Evolutionary conservation across 2,329 filamentous ascomycete species (phyloP).

Genomic region (Berkeleyomyces basicola): DNA sequence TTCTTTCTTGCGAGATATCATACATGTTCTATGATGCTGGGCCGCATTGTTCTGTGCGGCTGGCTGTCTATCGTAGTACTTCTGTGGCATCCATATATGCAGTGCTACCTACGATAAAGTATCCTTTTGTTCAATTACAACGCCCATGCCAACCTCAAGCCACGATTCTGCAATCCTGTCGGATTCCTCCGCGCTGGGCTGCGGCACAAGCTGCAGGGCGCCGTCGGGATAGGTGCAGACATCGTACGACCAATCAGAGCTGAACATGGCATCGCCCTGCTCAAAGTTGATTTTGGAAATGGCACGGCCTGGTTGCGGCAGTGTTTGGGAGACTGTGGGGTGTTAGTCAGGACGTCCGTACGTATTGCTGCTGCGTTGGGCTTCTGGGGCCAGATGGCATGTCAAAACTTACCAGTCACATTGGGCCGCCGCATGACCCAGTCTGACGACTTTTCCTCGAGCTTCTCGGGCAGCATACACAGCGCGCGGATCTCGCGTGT

Average conservation of each 20-base stretch:
- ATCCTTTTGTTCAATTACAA: constrained; percentile 30
- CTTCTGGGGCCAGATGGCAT: not conserved
- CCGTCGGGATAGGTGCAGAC: constrained; percentile 10
- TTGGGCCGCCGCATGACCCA: constrained; percentile 13
- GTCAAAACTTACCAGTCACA: constrained; percentile 7
- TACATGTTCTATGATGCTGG: constrained; percentile 3
- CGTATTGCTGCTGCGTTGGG: not conserved
- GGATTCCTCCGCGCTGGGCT: not conserved
- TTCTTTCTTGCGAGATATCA: constrained; percentile 19
- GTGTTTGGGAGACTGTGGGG: not conserved
- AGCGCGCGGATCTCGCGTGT: constrained; percentile 9
- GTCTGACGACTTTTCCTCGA: constrained; percentile 10
- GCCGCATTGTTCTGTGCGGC: no score
- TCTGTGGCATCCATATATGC: no score
- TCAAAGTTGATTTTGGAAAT: constrained; percentile 24
- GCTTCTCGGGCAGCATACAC: constrained; percentile 10
- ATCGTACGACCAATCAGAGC: constrained; percentile 17
- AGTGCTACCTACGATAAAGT: no score
- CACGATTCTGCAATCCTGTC: constrained; percentile 22
- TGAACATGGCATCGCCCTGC: constrained; percentile 30
- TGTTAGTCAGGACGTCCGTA: not conserved
- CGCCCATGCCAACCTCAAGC: constrained; percentile 39
- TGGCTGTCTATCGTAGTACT: no score
- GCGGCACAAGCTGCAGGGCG: constrained; percentile 8
- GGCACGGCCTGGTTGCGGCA: not conserved